Conservation (phyloP, 2,329 filamentous ascomycete genomes). For the Hymenoscyphus linearis region DNA sequence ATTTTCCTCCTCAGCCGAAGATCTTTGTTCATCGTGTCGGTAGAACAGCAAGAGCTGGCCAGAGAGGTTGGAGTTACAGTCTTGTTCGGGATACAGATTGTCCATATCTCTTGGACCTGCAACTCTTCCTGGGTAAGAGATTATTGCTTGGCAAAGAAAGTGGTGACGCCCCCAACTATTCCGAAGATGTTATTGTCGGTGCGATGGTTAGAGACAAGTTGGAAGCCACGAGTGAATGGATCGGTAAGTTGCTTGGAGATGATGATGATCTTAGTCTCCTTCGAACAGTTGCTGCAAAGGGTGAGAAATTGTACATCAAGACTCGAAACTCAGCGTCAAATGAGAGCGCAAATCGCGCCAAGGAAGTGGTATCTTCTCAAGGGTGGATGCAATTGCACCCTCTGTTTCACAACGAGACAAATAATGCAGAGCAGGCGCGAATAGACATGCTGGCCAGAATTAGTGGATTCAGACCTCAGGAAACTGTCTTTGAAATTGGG, state of each 20-base stretch:
- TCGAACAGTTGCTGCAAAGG: conserved; percentile 72
- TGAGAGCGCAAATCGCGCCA: conserved; percentile 84
- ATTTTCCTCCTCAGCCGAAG: conserved; percentile 95
- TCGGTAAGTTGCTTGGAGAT: conserved; percentile 71
- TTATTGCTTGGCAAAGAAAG: conserved; percentile 68
- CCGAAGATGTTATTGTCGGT: conserved; percentile 80
- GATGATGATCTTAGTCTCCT: conserved; percentile 68
- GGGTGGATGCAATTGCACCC: conserved; percentile 72
- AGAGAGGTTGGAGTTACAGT: conserved; percentile 92
- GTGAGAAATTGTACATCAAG: conserved; percentile 86
- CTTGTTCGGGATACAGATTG: conserved; percentile 82
- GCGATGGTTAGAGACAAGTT: conserved; percentile 67
- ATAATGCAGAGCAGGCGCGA: conserved; percentile 63
- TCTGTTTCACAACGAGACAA: conserved; percentile 68
- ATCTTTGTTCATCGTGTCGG: conserved; percentile 95
- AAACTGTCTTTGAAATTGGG: conserved; percentile 95
- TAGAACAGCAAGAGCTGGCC: conserved; percentile 88
- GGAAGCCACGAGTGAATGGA: conserved; percentile 74
- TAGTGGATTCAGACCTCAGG: conserved; percentile 79
- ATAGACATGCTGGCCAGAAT: conserved; percentile 85
- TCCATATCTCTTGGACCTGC: conserved; percentile 87
- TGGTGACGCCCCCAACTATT: conserved; percentile 59
- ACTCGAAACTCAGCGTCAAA: conserved; percentile 85
- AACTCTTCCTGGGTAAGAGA: conserved; percentile 86
- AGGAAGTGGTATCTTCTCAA: conserved; percentile 65